These are phyloP conservation scores for Ceriops tagal DNA, from an alignment of 345 rosid species.

Conservation along the genomic window DNA sequence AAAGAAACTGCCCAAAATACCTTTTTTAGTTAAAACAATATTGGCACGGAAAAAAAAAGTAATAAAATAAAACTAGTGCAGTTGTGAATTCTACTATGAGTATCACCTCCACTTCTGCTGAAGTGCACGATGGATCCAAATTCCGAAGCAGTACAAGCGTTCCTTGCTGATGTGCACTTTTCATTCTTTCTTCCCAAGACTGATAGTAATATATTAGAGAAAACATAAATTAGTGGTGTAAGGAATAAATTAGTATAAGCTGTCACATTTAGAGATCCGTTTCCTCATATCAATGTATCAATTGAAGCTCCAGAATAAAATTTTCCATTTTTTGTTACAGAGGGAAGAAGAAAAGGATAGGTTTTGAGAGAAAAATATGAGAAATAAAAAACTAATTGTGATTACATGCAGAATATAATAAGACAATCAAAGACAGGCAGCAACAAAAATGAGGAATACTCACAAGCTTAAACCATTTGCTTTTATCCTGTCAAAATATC, in stretches of 20 bases:
- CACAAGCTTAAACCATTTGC: slow-evolving; percentile 76
- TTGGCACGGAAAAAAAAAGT: neutral
- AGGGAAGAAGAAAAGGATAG: neutral
- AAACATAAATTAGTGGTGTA: slow-evolving; percentile 6
- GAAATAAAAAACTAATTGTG: no score
- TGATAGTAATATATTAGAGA: slow-evolving; percentile 24
- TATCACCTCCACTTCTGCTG: slow-evolving; percentile 70
- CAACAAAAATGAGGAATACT: slow-evolving; percentile 33
- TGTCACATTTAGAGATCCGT: neutral
- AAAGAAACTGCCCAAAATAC: neutral
- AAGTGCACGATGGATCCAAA: slow-evolving; percentile 64
- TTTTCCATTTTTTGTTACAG: neutral
- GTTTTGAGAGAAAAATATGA: no score
- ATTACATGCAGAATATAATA: neutral
- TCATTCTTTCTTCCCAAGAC: slow-evolving; percentile 78
- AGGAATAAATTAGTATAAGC: slow-evolving; percentile 6
- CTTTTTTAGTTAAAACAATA: neutral
- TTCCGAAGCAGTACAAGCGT: slow-evolving; percentile 67
- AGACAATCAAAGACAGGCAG: neutral
- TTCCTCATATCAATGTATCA: neutral
- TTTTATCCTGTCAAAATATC: slow-evolving; percentile 55
- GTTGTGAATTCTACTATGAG: neutral
- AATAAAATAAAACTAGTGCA: neutral
- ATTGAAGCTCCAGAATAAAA: no score
- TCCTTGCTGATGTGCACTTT: slow-evolving; percentile 43